Percentiles rank a stretch among this genome's conserved stretches.
Evolutionary conservation across 352 stramenopile species (phyloP).

Genomic region (Phytophthora brassicae): DNA sequence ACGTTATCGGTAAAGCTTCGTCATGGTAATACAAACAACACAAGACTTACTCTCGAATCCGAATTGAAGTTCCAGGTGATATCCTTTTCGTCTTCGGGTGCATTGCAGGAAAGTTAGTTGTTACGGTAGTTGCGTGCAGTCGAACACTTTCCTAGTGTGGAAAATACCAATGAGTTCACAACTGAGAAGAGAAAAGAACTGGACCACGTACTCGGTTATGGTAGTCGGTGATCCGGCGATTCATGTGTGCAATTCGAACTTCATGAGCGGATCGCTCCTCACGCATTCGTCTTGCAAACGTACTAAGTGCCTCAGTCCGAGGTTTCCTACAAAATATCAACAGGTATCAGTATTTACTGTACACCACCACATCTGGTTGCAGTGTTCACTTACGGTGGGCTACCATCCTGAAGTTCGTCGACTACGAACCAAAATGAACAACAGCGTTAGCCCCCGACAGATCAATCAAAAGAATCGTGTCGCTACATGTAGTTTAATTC

Average conservation of each 20-base stretch:
- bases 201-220: slow-evolving; percentile 53
- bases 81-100: slow-evolving; percentile 76
- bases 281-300: slow-evolving; percentile 58
- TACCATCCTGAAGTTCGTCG: slow-evolving; percentile 45
- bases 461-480: no score
- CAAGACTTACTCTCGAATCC: slow-evolving; percentile 63
- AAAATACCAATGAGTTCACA: not conserved
- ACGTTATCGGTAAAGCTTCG: not conserved
- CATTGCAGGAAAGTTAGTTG: slow-evolving; percentile 82
- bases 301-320: slow-evolving; percentile 58
- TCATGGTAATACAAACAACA: not conserved
- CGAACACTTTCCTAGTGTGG: slow-evolving; percentile 55
- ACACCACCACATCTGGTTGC: not conserved
- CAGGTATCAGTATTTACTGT: not conserved
- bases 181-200: not conserved
- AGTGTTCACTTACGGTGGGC: slow-evolving; percentile 38
- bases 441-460: not conserved
- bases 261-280: slow-evolving; percentile 59
- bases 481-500: no score
- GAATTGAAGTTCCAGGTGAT: slow-evolving; percentile 53
- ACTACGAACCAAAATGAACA: slow-evolving; percentile 5
- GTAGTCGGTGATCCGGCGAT: slow-evolving; percentile 79
- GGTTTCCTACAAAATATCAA: slow-evolving; percentile 27
- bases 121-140: slow-evolving; percentile 59
- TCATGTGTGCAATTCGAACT: slow-evolving; percentile 76